These are phyloP conservation scores for Serendipita indica DNA, from an alignment of 768 basidiomycete genomes.

Conservation along the genomic window DNA sequence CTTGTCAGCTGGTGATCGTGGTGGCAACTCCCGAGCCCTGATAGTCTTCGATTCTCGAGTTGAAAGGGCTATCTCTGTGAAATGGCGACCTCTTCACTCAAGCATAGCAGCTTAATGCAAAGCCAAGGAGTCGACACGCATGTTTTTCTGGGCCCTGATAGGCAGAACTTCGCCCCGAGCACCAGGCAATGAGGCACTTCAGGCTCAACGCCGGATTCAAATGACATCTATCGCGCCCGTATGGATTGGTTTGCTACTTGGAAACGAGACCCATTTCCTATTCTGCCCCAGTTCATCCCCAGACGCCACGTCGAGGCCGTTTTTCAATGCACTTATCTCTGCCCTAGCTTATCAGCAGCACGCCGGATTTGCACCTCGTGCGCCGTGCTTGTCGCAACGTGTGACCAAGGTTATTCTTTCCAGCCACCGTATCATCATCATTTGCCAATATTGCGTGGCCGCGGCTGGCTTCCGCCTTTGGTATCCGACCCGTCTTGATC, in stretches of 20 bases:
- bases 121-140: no score
- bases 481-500: neutral
- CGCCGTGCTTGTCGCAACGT: neutral
- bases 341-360: neutral
- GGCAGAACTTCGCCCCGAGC: slow-evolving; percentile 3
- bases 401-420: no score
- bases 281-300: neutral
- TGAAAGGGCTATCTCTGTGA: no score
- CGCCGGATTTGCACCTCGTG: no score
- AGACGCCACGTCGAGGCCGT: slow-evolving; percentile 1
- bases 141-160: no score
- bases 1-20: neutral
- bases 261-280: neutral
- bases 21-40: neutral
- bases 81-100: no score
- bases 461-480: neutral
- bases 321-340: neutral
- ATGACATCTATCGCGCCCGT: neutral
- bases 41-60: no score
- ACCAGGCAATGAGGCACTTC: neutral
- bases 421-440: neutral
- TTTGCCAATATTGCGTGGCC: neutral
- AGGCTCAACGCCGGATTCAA: neutral
- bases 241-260: neutral
- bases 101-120: no score